These are phyloP conservation scores for Hyphopichia burtonii DNA, from an alignment of 1,139 yeast species.

Conservation along the genomic window DNA sequence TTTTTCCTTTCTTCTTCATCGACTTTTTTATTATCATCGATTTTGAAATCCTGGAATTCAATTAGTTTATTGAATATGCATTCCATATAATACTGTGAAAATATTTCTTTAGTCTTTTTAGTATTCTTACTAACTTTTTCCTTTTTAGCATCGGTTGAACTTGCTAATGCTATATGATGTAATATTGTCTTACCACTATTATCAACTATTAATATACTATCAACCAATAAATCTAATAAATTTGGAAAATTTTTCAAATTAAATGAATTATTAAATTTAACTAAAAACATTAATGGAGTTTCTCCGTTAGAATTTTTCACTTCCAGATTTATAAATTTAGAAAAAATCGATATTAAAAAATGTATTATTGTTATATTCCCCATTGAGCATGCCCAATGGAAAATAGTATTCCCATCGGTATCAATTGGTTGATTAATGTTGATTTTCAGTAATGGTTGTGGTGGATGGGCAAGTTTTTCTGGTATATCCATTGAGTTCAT, in stretches of 20 bases:
- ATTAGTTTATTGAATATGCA: slow-evolving; percentile 60
- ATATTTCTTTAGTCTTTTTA: slow-evolving; percentile 59
- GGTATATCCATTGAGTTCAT: slow-evolving; percentile 21
- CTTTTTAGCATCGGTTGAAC: slow-evolving; percentile 6
- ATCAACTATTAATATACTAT: slow-evolving; percentile 74
- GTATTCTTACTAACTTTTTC: slow-evolving; percentile 2
- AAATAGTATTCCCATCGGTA: slow-evolving; percentile 86
- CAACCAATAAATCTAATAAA: slow-evolving; percentile 70
- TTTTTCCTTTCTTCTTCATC: slow-evolving; percentile 17
- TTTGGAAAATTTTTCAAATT: slow-evolving; percentile 74
- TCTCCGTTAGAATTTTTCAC: slow-evolving; percentile 69
- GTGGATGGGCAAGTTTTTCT: slow-evolving; percentile 35
- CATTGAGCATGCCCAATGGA: slow-evolving; percentile 96
- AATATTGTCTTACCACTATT: slow-evolving; percentile 68
- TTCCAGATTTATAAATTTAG: slow-evolving; percentile 58
- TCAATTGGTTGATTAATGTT: slow-evolving; percentile 84
- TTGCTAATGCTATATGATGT: slow-evolving; percentile 77
- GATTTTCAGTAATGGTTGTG: slow-evolving; percentile 45
- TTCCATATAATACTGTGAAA: slow-evolving; percentile 82
- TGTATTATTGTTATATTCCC: slow-evolving; percentile 74
- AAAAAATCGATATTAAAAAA: slow-evolving; percentile 58
- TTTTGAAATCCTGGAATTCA: slow-evolving; percentile 22
- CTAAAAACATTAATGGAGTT: slow-evolving; percentile 85
- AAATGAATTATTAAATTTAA: slow-evolving; percentile 82
- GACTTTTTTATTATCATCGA: slow-evolving; percentile 11